phyloP scores from a whole-genome alignment of 148 eudicot genomes.

The Silene uniflora region DNA sequence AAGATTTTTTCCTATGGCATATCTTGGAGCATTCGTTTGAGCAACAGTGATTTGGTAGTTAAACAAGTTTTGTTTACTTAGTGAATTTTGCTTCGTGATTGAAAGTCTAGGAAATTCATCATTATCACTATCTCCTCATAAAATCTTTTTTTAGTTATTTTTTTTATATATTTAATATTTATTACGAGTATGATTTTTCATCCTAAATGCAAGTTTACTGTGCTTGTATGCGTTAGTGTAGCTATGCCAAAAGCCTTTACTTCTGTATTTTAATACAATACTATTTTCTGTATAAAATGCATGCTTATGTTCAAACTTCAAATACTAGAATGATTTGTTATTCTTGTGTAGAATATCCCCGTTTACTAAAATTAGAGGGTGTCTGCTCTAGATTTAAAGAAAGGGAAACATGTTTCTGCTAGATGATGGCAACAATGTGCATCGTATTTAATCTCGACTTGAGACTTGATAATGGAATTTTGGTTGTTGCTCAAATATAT shows the following conservation, averaged over 20 bases:
- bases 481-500: no score
- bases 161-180: background rate
- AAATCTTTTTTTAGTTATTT: background rate
- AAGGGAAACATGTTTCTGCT: background rate
- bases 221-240: background rate
- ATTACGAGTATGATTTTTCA: background rate
- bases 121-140: background rate
- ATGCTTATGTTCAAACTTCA: background rate
- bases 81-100: background rate
- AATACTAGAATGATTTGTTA: background rate
- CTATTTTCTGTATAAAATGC: background rate
- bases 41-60: background rate
- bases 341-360: background rate
- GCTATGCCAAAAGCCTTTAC: background rate
- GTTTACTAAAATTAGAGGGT: background rate
- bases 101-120: no score
- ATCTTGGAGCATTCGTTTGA: background rate
- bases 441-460: no score
- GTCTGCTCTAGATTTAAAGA: background rate
- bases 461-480: no score
- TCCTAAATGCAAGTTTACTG: background rate
- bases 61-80: background rate
- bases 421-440: background rate
- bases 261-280: background rate
- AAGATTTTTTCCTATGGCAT: background rate